These are phyloP conservation scores for Cryptosporidium sp. DNA, from an alignment of 169 alveolate species.

Conservation along the genomic window DNA sequence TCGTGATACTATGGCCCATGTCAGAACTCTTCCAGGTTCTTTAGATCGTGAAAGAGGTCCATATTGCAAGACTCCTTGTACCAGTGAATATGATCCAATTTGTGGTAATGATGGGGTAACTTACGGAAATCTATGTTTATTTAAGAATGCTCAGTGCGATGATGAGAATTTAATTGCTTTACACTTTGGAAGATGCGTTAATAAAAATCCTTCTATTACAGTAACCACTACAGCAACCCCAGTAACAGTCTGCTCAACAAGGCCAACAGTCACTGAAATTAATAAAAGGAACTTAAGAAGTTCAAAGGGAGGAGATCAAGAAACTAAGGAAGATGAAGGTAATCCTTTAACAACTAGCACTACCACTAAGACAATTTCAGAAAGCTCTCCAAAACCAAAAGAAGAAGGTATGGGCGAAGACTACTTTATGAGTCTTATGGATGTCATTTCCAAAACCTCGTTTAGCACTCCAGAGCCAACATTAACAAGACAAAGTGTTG, in stretches of 20 bases:
- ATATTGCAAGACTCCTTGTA: constrained; percentile 31
- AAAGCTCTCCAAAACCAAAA: neutral
- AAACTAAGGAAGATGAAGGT: neutral
- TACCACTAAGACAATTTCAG: constrained; percentile 25
- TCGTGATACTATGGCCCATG: too few species aligned
- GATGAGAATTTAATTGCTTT: neutral
- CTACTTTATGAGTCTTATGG: neutral
- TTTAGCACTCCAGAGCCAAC: constrained; percentile 40
- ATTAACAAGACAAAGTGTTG: constrained; percentile 30
- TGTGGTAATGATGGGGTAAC: constrained; percentile 39
- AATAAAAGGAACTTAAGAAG: neutral
- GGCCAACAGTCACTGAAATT: neutral
- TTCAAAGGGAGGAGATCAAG: neutral
- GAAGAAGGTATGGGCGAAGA: neutral
- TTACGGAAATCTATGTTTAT: constrained; percentile 9
- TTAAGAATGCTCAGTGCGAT: constrained; percentile 51
- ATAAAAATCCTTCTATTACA: neutral
- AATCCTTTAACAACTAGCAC: neutral
- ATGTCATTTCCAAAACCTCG: neutral
- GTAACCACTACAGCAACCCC: constrained; percentile 4
- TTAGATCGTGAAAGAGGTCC: constrained; percentile 35
- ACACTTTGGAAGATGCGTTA: constrained; percentile 16
- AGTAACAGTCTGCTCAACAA: constrained; percentile 19
- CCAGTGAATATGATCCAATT: constrained; percentile 23
- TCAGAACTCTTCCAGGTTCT: too few species aligned